These are phyloP conservation scores for Ustilago esculenta DNA, from an alignment of 1,284 basidiomycete genomes.

Conservation along the genomic window DNA sequence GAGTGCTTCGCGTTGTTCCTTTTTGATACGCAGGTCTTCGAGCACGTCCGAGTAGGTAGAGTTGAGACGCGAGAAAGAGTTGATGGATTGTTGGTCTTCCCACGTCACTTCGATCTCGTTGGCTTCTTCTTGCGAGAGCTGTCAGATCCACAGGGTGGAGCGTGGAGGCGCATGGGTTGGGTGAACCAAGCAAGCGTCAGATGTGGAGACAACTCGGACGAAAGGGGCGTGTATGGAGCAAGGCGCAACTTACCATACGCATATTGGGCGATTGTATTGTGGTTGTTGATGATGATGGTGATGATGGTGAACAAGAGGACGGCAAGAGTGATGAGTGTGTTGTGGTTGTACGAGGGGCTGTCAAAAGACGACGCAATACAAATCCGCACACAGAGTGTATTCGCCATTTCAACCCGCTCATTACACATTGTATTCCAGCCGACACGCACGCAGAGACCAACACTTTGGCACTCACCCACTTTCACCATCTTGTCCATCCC, in stretches of 20 bases:
- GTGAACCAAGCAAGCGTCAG: no score
- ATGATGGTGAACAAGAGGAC: not conserved
- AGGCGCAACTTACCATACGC: conserved; percentile 34
- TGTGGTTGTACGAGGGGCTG: not conserved
- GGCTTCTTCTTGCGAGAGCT: conserved; percentile 49
- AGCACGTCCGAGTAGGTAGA: conserved; percentile 78
- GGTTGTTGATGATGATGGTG: not conserved
- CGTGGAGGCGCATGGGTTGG: no score
- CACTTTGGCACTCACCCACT: no score
- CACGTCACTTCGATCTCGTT: conserved; percentile 88
- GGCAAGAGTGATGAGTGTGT: not conserved
- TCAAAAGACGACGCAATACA: not conserved
- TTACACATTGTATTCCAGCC: no score
- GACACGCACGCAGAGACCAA: conserved; percentile 16
- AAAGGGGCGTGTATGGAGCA: no score
- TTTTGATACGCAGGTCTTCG: conserved; percentile 76
- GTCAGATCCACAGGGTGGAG: no score
- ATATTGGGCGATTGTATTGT: conserved; percentile 11
- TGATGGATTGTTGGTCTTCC: conserved; percentile 95
- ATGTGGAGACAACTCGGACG: no score
- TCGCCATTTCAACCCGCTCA: no score
- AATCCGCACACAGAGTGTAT: no score
- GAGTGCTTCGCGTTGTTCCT: conserved; percentile 92
- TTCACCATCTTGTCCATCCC: not conserved
- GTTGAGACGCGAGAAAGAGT: conserved; percentile 90